These are phyloP conservation scores for Kitagawia praeruptora DNA, from an alignment of 129 eudicot genomes.

Conservation along the genomic window DNA sequence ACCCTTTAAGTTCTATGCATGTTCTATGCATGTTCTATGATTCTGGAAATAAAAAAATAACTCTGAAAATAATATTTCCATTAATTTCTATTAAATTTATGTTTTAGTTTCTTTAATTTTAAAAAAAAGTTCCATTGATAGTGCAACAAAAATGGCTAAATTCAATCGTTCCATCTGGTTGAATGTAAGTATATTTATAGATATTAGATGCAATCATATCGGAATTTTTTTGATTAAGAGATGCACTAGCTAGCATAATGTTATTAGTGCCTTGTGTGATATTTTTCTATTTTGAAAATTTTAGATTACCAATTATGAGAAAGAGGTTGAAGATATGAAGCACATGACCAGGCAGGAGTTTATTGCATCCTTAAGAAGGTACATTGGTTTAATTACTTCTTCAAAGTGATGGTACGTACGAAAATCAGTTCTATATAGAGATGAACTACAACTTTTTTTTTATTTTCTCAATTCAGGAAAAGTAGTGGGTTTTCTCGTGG, in stretches of 20 bases:
- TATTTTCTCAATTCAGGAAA: constrained; percentile 36
- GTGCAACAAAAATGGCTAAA: no score
- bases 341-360: constrained; percentile 92
- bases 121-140: no score
- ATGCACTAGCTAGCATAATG: neutral
- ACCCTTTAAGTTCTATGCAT: neutral
- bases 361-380: constrained; percentile 90
- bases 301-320: constrained; percentile 71
- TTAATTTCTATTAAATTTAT: neutral
- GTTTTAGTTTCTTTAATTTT: neutral
- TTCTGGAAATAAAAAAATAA: no score
- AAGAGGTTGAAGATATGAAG: constrained; percentile 91
- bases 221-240: no score
- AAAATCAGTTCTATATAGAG: neutral
- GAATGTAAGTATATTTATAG: no score
- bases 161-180: no score
- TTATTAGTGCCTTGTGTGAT: neutral
- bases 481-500: constrained; percentile 97
- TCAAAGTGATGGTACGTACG: neutral
- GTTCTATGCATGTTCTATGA: no score
- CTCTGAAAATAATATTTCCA: no score
- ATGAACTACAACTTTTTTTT: neutral
- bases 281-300: neutral
- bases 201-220: no score
- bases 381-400: neutral